Percentiles rank a stretch among this genome's conserved stretches.
Evolutionary conservation across 352 stramenopile species (phyloP).

Genomic region (Pythium rishiriense): DNA sequence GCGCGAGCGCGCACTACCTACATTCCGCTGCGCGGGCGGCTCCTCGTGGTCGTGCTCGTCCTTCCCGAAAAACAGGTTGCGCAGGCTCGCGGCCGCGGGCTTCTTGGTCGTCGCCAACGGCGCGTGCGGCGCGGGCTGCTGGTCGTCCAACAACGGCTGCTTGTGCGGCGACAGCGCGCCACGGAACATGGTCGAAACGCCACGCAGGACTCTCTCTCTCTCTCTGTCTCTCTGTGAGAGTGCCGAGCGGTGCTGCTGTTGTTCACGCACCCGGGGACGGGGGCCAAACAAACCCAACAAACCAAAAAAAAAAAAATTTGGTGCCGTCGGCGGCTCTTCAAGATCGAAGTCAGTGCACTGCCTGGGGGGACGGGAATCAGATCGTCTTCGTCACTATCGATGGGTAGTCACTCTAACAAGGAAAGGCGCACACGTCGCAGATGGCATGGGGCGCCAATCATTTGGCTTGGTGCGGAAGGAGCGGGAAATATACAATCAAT

Average conservation of each 20-base stretch:
- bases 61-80: constrained; percentile 13
- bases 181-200: constrained; percentile 8
- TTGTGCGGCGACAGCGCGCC: constrained; percentile 9
- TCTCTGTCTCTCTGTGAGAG: too few relatives aligned
- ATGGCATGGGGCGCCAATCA: constrained; percentile 9
- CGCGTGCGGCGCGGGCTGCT: not conserved
- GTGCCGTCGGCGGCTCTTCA: constrained; percentile 1
- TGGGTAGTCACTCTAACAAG: constrained; percentile 7
- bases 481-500: too few relatives aligned
- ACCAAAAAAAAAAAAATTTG: not conserved
- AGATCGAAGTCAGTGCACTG: constrained; percentile 3
- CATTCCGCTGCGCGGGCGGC: not conserved
- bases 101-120: constrained; percentile 1
- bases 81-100: not conserved
- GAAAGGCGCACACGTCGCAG: constrained; percentile 18
- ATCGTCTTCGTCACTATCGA: constrained; percentile 6
- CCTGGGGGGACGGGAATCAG: too few relatives aligned
- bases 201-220: too few relatives aligned
- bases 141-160: constrained; percentile 9
- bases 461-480: constrained; percentile 13
- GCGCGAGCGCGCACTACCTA: not conserved
- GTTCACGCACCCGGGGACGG: too few relatives aligned
- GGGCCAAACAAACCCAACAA: too few relatives aligned
- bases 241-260: too few relatives aligned
- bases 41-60: constrained; percentile 5